Evolutionary conservation across 768 basidiomycete genomes (phyloP), one percentile per base, ranked within the genome.

Genomic region (Scleroderma citrinum): DNA sequence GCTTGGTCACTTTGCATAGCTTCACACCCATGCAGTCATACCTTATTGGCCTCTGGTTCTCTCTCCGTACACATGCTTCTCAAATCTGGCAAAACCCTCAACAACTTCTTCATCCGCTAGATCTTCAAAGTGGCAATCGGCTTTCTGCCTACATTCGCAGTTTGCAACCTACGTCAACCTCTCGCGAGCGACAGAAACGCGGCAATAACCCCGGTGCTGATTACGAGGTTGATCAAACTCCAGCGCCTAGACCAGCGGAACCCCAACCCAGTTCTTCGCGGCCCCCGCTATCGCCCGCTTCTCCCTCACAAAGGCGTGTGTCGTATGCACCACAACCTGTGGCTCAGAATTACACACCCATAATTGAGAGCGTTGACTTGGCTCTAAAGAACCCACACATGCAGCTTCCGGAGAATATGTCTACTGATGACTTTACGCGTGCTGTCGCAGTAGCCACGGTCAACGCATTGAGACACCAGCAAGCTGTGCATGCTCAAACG

Each of bases 1-100:
- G 3, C 45, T 43, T 12, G 7, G 41, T 54, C 12, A 3, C 30
- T 20, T 23, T 46, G 36, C 17, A 17, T 10, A 45, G 26, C 31
- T 52, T 60, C 36, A 58, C 34, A 39, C 11, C 38, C 17, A 30
- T 14, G 19, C 39, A 97, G 93, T 97, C 96, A 1, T 99, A 99
- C 67, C 79, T 97, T 40, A 81, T 98, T 51, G 96, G 96, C 31
- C 75, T 98, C 1, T 98, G 96, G 96, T 99, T 99, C 73, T 97
- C 96, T 34, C 81, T 99, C 16, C 85, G 92, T 41, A 99, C 96
- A 1, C 96, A 99, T 63, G 96, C 96, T 7, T 84, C 87, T 13
- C 96, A 98, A 64, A 99, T 99, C 57, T 99, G 96, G 96, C 93
- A 98, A 64, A 97, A 98, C 63, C 94, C 94, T 3, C 92, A 87